Evolutionary conservation across 371 early-diverging fungal genomes (phyloP).

Genomic region (Synchytrium microbalum): DNA sequence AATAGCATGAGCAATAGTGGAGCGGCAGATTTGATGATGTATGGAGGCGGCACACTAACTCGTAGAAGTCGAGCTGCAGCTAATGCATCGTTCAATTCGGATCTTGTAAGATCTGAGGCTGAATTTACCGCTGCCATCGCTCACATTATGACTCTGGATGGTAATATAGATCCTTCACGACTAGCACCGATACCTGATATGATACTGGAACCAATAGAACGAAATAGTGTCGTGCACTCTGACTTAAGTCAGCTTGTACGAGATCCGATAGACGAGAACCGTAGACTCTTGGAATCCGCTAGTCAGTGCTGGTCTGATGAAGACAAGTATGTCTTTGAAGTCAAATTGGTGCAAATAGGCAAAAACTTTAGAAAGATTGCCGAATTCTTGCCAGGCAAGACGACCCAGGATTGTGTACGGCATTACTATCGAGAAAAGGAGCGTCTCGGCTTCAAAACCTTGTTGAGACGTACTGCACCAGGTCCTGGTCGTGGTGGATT

Average conservation of each 20-base stretch:
- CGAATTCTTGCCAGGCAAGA: constrained; percentile 63
- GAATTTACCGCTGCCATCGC: constrained; percentile 35
- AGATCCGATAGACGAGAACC: constrained; percentile 32
- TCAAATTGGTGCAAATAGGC: constrained; percentile 69
- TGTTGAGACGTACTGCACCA: constrained; percentile 19
- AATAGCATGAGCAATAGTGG: constrained; percentile 1
- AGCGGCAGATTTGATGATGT: background rate
- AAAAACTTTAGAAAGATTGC: constrained; percentile 90
- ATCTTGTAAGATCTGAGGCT: constrained; percentile 35
- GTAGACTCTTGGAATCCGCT: constrained; percentile 15
- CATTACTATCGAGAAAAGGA: constrained; percentile 91
- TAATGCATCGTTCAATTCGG: constrained; percentile 21
- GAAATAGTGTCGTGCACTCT: constrained; percentile 9
- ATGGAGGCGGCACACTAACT: background rate
- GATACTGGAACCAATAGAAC: constrained; percentile 27
- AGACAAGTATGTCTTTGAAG: constrained; percentile 71
- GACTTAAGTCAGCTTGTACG: constrained; percentile 27
- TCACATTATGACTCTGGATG: constrained; percentile 13
- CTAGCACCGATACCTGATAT: constrained; percentile 29
- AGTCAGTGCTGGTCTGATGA: constrained; percentile 61
- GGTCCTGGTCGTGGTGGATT: constrained; percentile 7
- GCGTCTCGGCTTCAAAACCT: constrained; percentile 65
- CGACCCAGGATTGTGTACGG: constrained; percentile 73
- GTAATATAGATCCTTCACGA: constrained; percentile 9
- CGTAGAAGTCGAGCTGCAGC: background rate